phyloP scores from a whole-genome alignment of 352 stramenopile species.

The Phytophthora europaea region DNA sequence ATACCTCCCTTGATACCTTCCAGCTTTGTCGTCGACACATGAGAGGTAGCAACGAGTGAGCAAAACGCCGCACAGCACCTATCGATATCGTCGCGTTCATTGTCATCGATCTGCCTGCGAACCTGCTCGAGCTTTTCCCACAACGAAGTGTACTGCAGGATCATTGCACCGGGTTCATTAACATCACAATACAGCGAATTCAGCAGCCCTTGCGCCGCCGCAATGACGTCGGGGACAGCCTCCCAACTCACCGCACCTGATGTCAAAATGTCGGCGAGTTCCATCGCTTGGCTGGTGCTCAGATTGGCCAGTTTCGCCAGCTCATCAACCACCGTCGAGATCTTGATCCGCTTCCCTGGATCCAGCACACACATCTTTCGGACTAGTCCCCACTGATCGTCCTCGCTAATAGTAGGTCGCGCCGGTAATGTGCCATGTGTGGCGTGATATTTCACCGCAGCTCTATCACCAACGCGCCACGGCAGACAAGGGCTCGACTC shows the following conservation, averaged over 20 bases:
- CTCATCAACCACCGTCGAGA: conserved; percentile 4
- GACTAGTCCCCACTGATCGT: not conserved
- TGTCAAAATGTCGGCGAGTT: not conserved
- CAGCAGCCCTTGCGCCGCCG: not conserved
- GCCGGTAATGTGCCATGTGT: not conserved
- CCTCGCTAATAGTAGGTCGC: not conserved
- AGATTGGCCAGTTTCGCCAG: not conserved
- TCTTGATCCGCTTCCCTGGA: not conserved
- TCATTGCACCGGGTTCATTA: not conserved
- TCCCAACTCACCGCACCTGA: not conserved
- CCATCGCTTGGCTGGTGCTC: not conserved
- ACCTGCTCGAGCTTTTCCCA: not conserved
- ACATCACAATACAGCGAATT: not conserved
- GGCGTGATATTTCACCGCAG: not conserved
- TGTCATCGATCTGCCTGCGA: not conserved
- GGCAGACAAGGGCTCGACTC: not conserved
- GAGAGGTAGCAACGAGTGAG: not conserved
- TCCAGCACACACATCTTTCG: not conserved
- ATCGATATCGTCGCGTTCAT: not conserved
- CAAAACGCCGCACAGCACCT: not conserved
- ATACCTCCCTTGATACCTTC: not conserved
- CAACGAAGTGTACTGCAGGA: not conserved
- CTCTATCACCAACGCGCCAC: not conserved
- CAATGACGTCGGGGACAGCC: not conserved
- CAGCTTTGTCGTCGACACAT: not conserved